These are phyloP conservation scores for Dipodascopsis uninucleata DNA, from an alignment of 805 yeast species.

Conservation along the genomic window DNA sequence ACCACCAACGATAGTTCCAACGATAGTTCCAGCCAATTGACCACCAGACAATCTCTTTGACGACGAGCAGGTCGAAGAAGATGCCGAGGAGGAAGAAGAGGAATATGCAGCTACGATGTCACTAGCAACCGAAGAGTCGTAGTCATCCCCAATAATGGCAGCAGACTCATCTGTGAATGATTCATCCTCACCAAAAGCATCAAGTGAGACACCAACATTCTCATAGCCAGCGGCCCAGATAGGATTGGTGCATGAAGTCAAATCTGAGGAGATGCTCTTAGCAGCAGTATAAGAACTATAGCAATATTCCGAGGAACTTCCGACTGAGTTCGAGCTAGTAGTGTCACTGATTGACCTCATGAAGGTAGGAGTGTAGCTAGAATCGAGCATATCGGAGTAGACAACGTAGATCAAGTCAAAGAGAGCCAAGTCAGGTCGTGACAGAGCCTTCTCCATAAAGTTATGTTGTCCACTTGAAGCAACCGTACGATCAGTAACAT, in stretches of 20 bases:
- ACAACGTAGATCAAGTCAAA: conserved; percentile 2
- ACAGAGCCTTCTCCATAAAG: not conserved
- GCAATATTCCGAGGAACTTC: too few relatives aligned
- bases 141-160: conserved; percentile 9
- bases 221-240: conserved; percentile 7
- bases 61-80: not conserved
- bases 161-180: conserved; percentile 7
- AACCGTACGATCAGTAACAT: conserved; percentile 3
- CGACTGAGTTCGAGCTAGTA: too few relatives aligned
- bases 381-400: too few relatives aligned
- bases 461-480: conserved; percentile 7
- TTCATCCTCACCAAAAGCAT: conserved; percentile 4
- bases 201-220: conserved; percentile 2
- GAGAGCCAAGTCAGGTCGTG: not conserved
- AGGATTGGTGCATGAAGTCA: conserved; percentile 11
- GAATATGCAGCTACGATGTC: not conserved
- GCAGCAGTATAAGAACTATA: too few relatives aligned
- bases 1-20: conserved; percentile 11
- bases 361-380: too few relatives aligned
- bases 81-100: conserved; percentile 4
- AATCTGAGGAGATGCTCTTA: too few relatives aligned
- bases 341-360: too few relatives aligned
- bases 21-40: conserved; percentile 12
- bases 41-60: conserved; percentile 8
- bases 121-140: not conserved